A percentile compares a stretch with the other conserved stretches of the same genome.
These are phyloP conservation scores for Talaromyces islandicus DNA, from an alignment of 2,329 filamentous ascomycete genomes.

Conservation along the genomic window DNA sequence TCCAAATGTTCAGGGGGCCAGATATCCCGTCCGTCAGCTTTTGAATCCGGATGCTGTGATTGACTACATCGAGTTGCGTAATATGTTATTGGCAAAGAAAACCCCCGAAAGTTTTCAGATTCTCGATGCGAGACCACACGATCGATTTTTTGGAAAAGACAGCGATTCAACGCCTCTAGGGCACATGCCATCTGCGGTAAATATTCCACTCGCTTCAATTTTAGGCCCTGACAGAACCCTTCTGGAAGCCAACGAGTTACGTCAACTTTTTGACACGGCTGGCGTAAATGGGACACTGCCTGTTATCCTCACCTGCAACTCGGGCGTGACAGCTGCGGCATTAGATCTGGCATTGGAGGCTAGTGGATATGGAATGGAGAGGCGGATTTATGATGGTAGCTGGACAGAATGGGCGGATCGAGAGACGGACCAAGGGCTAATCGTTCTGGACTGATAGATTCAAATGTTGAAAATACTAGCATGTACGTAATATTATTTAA, in stretches of 20 bases:
- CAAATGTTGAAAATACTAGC: not conserved
- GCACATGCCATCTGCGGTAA: constrained; percentile 22
- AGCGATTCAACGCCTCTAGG: constrained; percentile 15
- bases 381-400: constrained; percentile 26
- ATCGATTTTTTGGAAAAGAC: constrained; percentile 17
- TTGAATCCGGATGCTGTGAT: not conserved
- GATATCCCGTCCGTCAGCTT: not conserved
- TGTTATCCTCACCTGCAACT: constrained; percentile 23
- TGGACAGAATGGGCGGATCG: constrained; percentile 25
- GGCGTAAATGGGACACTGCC: constrained; percentile 14
- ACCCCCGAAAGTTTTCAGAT: constrained; percentile 12
- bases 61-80: not conserved
- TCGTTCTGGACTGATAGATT: not conserved
- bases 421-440: constrained; percentile 9
- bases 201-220: constrained; percentile 19
- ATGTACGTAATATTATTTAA: not conserved
- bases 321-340: constrained; percentile 23
- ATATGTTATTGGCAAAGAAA: not conserved
- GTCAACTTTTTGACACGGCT: constrained; percentile 11
- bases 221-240: constrained; percentile 12
- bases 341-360: constrained; percentile 19
- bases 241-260: constrained; percentile 5
- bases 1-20: not conserved
- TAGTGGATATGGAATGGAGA: constrained; percentile 14
- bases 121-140: constrained; percentile 16